These are phyloP conservation scores for Pycnococcus provasolii DNA, from an alignment of 139 green algal species.

Conservation along the genomic window DNA sequence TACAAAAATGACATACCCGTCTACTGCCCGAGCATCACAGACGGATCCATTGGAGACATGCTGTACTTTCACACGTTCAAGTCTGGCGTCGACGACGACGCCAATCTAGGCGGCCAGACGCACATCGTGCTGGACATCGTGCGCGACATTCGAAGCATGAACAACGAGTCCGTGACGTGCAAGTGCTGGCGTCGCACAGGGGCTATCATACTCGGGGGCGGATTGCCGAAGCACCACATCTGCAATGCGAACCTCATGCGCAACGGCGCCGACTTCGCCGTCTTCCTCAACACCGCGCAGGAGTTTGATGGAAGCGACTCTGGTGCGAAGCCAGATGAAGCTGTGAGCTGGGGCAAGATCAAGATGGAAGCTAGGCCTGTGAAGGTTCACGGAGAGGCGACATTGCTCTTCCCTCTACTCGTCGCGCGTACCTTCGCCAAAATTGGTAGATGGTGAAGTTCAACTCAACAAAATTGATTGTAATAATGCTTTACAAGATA, in stretches of 20 bases:
- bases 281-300: constrained; percentile 39
- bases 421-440: constrained; percentile 90
- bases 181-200: constrained; percentile 38
- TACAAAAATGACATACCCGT: constrained; percentile 70
- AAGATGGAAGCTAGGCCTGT: constrained; percentile 61
- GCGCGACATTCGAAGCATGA: constrained; percentile 72
- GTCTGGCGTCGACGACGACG: background rate
- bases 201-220: constrained; percentile 87
- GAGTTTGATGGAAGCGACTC: constrained; percentile 93
- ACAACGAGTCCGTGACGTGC: constrained; percentile 61
- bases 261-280: constrained; percentile 88
- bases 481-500: too few species aligned
- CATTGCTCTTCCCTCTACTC: constrained; percentile 86
- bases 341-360: constrained; percentile 96
- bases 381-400: constrained; percentile 74
- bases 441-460: background rate
- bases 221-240: constrained; percentile 96
- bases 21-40: constrained; percentile 89
- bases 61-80: constrained; percentile 96
- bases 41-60: constrained; percentile 93
- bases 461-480: too few species aligned
- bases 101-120: constrained; percentile 34
- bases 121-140: constrained; percentile 61
- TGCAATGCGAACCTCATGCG: constrained; percentile 98
- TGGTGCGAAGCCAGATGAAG: constrained; percentile 84